phyloP scores from a whole-genome alignment of 306 rosid genomes.

The Echinosophora koreensis region DNA sequence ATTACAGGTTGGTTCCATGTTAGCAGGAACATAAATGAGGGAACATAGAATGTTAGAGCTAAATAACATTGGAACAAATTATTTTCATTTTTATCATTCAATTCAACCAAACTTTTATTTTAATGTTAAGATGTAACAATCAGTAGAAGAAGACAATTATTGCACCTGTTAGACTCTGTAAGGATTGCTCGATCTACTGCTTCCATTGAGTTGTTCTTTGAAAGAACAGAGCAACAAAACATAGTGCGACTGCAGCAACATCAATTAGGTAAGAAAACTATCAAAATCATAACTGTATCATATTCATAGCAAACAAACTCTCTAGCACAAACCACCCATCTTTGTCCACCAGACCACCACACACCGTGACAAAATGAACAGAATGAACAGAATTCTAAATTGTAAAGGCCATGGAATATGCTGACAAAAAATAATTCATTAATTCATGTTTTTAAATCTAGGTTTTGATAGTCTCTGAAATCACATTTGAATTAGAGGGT shows the following conservation, averaged over 20 bases:
- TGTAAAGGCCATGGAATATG: background rate
- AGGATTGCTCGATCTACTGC: conserved; percentile 98
- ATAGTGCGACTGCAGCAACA: conserved; percentile 84
- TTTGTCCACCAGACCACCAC: background rate
- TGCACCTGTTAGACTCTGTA: conserved; percentile 93
- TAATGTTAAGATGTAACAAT: conserved; percentile 22
- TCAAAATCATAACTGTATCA: conserved; percentile 19
- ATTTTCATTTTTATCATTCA: conserved; percentile 29
- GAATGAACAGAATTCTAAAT: background rate
- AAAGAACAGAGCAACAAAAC: conserved; percentile 96
- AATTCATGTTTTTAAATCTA: no score
- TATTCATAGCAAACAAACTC: conserved; percentile 5
- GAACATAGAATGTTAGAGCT: conserved; percentile 1
- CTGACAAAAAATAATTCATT: background rate
- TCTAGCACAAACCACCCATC: background rate
- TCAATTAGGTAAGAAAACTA: conserved; percentile 21
- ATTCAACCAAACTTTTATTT: conserved; percentile 1
- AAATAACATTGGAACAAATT: conserved; percentile 15
- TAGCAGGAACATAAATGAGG: no score
- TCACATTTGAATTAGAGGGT: no score
- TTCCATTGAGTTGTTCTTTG: conserved; percentile 99
- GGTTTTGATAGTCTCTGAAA: no score
- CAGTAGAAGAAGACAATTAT: conserved; percentile 5
- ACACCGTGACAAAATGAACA: conserved; percentile 1
- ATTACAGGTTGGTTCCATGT: conserved; percentile 11